phyloP scores from a whole-genome alignment of 306 rosid species.

The Rosa rugosa region DNA sequence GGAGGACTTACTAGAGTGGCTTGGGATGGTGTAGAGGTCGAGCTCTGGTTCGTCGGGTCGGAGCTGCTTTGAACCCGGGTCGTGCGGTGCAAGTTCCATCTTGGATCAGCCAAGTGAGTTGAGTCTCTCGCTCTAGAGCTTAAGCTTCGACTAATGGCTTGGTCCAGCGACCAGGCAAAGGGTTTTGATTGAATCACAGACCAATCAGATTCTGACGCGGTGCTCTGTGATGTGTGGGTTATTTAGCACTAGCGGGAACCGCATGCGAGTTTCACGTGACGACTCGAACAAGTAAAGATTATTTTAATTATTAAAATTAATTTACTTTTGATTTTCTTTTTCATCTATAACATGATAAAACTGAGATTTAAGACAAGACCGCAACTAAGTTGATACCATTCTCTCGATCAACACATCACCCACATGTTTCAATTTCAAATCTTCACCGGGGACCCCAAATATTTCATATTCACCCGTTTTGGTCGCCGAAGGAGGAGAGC shows the following conservation, averaged over 20 bases:
- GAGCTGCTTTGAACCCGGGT: slow-evolving; percentile 48
- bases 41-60: slow-evolving; percentile 73
- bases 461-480: too few relatives aligned
- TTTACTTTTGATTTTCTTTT: too few relatives aligned
- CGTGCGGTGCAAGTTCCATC: slow-evolving; percentile 51
- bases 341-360: too few relatives aligned
- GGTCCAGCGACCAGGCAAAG: not conserved
- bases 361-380: too few relatives aligned
- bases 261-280: slow-evolving; percentile 14
- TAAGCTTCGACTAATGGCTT: not conserved
- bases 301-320: too few relatives aligned
- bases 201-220: slow-evolving; percentile 4
- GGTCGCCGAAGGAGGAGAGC: too few relatives aligned
- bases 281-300: not conserved
- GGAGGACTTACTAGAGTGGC: slow-evolving; percentile 67
- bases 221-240: not conserved
- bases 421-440: too few relatives aligned
- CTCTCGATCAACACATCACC: too few relatives aligned
- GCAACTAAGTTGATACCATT: too few relatives aligned
- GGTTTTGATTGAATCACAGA: not conserved
- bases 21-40: slow-evolving; percentile 92
- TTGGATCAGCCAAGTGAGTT: slow-evolving; percentile 26
- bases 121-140: not conserved
- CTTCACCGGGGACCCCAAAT: too few relatives aligned
- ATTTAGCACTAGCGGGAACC: not conserved